These are phyloP conservation scores for Monascus purpureus DNA, from an alignment of 495 filamentous ascomycete genomes.

Conservation along the genomic window DNA sequence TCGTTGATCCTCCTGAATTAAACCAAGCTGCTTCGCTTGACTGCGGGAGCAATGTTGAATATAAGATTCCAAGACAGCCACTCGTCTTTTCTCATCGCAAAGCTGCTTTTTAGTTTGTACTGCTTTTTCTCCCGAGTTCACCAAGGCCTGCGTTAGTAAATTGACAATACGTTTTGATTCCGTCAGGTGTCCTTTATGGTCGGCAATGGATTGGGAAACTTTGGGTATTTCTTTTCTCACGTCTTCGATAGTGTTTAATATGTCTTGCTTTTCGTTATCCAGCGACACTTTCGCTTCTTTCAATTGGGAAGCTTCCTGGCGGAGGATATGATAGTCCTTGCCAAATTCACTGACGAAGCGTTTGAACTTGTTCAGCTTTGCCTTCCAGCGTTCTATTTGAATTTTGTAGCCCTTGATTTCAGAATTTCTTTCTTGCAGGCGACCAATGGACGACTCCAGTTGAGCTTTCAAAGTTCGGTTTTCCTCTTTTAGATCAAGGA, in stretches of 20 bases:
- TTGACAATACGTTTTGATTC: constrained; percentile 6
- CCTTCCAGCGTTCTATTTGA: constrained; percentile 20
- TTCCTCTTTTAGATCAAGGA: constrained; percentile 11
- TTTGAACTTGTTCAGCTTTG: constrained; percentile 18
- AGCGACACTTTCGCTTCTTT: constrained; percentile 8
- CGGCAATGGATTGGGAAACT: constrained; percentile 5
- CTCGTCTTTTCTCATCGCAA: constrained; percentile 16
- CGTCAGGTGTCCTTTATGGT: constrained; percentile 6
- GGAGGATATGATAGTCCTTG: constrained; percentile 16
- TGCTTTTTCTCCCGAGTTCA: constrained; percentile 6
- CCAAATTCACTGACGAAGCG: constrained; percentile 22
- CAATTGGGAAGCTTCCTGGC: constrained; percentile 13
- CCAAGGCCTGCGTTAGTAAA: constrained; percentile 10
- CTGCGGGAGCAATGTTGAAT: constrained; percentile 16
- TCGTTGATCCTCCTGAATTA: constrained; percentile 15
- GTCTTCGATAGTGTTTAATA: constrained; percentile 9
- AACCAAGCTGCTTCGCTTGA: constrained; percentile 12
- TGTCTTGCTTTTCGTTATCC: constrained; percentile 14
- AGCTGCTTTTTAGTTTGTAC: constrained; percentile 9
- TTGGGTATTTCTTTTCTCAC: constrained; percentile 10
- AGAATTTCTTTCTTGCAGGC: constrained; percentile 8
- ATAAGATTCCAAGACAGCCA: constrained; percentile 15
- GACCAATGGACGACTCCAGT: constrained; percentile 3
- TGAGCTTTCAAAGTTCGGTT: constrained; percentile 13
- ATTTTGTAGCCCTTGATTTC: constrained; percentile 8